Evolutionary conservation across 306 rosid species (phyloP).

Genomic region (Lathyrus sativus): DNA sequence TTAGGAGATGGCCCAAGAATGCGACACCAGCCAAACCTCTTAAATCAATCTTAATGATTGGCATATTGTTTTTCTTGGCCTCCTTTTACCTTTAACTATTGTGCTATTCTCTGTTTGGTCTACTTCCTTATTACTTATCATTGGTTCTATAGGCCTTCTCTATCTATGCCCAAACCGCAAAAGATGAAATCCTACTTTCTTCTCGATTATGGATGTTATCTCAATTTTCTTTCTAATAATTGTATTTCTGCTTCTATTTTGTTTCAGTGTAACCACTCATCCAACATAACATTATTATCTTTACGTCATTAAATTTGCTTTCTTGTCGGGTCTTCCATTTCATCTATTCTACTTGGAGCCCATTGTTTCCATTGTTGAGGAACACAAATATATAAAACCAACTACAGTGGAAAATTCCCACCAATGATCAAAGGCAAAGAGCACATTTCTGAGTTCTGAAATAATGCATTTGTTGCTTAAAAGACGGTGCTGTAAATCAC

Average conservation of each 20-base stretch:
- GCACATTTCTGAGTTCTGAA: background rate
- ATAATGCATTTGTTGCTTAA: background rate
- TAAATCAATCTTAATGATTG: slow-evolving; percentile 3
- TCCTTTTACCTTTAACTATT: background rate
- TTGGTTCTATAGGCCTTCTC: background rate
- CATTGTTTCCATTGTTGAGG: background rate
- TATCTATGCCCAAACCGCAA: background rate
- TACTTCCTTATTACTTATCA: background rate
- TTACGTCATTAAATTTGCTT: background rate
- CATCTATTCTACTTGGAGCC: background rate
- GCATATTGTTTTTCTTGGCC: background rate
- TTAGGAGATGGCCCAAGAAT: background rate
- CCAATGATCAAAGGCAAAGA: background rate
- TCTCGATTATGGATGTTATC: background rate
- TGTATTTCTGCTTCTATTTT: slow-evolving; percentile 2
- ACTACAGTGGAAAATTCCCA: background rate
- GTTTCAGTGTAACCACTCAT: background rate
- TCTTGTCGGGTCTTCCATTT: background rate
- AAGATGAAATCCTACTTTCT: background rate
- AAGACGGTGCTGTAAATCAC: background rate
- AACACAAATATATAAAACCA: background rate
- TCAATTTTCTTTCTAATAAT: background rate
- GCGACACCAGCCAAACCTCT: background rate
- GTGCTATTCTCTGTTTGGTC: background rate
- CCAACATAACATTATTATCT: background rate